These are phyloP conservation scores for Thozetella sp. DNA, from an alignment of 495 filamentous ascomycete genomes.

Conservation along the genomic window DNA sequence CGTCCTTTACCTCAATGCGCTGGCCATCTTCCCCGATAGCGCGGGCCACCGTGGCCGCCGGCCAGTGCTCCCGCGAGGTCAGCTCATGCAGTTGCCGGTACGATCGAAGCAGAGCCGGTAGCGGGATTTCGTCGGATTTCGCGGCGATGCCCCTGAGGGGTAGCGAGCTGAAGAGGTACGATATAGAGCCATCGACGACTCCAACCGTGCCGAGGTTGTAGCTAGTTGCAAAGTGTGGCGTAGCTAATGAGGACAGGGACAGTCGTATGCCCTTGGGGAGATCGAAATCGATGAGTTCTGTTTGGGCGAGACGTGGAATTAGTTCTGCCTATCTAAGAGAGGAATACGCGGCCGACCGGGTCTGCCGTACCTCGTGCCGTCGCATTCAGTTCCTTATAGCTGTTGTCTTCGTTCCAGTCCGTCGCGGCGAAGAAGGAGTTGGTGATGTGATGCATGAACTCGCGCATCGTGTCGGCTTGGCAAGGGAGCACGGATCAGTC, in stretches of 20 bases:
- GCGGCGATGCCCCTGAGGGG: conserved; percentile 57
- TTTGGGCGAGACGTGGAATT: not conserved
- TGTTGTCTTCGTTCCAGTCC: conserved; percentile 91
- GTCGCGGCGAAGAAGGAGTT: conserved; percentile 86
- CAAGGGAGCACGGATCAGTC: not conserved
- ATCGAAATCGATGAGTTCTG: conserved; percentile 82
- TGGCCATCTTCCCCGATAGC: not conserved
- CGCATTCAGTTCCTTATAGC: conserved; percentile 83
- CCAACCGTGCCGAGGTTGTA: conserved; percentile 85
- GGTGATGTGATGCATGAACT: conserved; percentile 98
- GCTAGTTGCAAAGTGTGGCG: conserved; percentile 87
- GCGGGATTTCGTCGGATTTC: conserved; percentile 44
- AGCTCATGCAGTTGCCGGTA: conserved; percentile 45
- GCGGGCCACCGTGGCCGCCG: not conserved
- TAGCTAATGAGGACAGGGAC: conserved; percentile 85
- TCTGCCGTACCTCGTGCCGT: conserved; percentile 72
- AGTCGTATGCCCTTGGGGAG: conserved; percentile 80
- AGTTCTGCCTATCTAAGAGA: not conserved
- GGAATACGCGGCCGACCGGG: not conserved
- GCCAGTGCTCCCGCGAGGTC: conserved; percentile 11
- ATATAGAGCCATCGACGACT: conserved; percentile 87
- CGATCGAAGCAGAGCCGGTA: conserved; percentile 45
- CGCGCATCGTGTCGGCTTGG: conserved; percentile 65
- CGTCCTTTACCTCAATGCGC: not conserved
- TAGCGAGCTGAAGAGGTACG: conserved; percentile 86